Conservation (phyloP, 2,329 filamentous ascomycete genomes). For the Phyllosticta capitalensis region DNA sequence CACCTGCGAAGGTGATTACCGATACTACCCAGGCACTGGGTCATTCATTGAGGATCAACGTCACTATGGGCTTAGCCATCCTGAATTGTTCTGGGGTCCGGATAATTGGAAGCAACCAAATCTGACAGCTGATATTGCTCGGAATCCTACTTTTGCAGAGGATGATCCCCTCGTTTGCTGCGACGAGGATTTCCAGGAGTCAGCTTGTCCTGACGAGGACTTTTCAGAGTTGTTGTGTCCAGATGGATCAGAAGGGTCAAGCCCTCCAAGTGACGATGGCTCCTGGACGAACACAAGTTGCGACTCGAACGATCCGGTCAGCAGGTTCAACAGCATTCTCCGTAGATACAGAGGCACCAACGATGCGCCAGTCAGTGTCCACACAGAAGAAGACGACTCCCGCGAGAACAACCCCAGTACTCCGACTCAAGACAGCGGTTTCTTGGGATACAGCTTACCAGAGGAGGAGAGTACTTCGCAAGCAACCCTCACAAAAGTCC, state of each 20-base stretch:
- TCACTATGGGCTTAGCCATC: no score
- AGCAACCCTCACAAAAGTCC: conserved; percentile 18
- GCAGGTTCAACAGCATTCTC: neutral
- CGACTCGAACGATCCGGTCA: neutral
- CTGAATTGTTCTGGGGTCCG: no score
- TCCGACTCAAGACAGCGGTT: conserved; percentile 13
- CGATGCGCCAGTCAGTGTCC: neutral
- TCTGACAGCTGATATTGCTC: no score
- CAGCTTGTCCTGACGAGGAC: neutral
- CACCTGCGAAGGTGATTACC: no score
- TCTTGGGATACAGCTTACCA: conserved; percentile 26
- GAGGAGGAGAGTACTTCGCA: conserved; percentile 21
- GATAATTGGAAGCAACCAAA: no score
- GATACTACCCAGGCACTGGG: no score
- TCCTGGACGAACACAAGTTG: neutral
- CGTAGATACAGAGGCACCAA: neutral
- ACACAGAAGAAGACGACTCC: neutral
- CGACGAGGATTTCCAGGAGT: neutral
- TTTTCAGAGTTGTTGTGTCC: neutral
- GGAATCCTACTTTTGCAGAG: no score
- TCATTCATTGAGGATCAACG: no score
- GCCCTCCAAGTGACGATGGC: neutral
- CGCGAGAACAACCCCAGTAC: neutral
- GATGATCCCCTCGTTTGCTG: no score
- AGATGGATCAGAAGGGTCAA: neutral